phyloP scores from a whole-genome alignment of 371 early-diverging fungal species.

The Syncephalastrum racemosum region DNA sequence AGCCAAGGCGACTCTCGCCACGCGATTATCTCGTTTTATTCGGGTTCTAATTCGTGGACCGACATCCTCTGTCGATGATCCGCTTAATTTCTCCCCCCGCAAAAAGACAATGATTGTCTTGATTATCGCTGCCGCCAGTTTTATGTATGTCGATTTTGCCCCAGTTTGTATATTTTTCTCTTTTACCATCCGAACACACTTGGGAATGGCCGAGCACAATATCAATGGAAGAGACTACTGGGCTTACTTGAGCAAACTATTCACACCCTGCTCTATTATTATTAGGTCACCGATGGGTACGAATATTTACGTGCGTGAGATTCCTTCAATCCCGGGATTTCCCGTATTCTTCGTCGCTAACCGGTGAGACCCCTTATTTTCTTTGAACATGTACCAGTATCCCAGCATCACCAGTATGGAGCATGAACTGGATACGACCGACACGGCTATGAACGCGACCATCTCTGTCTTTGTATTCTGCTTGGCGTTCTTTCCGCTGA shows the following conservation, averaged over 20 bases:
- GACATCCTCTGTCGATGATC: slow-evolving; percentile 12
- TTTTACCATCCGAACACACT: not conserved
- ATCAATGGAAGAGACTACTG: no score
- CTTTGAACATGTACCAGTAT: slow-evolving; percentile 33
- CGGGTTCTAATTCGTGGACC: no score
- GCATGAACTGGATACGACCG: slow-evolving; percentile 32
- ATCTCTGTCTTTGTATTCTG: slow-evolving; percentile 34
- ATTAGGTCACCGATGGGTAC: not conserved
- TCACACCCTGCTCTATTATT: not conserved
- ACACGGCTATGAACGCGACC: slow-evolving; percentile 44
- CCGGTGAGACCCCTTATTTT: slow-evolving; percentile 27
- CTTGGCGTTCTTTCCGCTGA: slow-evolving; percentile 33
- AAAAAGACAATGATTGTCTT: slow-evolving; percentile 31
- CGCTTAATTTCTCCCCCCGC: not conserved
- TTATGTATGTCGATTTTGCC: slow-evolving; percentile 18
- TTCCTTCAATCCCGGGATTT: not conserved
- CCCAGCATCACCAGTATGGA: slow-evolving; percentile 39
- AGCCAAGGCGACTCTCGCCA: no score
- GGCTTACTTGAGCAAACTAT: not conserved
- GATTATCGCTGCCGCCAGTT: slow-evolving; percentile 25
- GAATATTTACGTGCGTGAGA: no score
- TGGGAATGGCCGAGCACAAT: no score
- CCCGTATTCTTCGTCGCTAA: not conserved
- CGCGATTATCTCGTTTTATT: no score
- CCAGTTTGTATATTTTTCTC: not conserved